Conservation (phyloP, 2,329 filamentous ascomycete genomes). For the Cladobotryum protrusum region DNA sequence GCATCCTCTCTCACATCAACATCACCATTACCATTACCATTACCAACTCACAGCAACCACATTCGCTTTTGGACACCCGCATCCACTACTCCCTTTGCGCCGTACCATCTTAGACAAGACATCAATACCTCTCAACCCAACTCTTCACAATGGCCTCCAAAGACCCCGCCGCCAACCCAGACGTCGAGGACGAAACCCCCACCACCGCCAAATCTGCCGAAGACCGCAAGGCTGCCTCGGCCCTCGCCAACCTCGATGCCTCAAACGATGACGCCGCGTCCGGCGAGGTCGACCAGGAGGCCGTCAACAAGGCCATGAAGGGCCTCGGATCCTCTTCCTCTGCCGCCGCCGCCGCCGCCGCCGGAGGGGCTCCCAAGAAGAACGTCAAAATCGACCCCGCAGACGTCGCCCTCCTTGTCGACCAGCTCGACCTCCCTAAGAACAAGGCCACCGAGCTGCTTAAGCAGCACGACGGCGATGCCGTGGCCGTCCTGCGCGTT, state of each 20-base stretch:
- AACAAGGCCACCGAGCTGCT: conserved; percentile 68
- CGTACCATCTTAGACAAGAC: no score
- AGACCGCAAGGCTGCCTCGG: conserved; percentile 70
- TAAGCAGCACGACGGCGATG: conserved; percentile 64
- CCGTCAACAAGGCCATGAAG: conserved; percentile 66
- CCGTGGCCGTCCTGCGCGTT: conserved; percentile 58
- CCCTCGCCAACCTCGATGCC: conserved; percentile 63
- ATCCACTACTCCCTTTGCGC: no score
- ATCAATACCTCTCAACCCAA: no score
- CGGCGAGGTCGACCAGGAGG: conserved; percentile 61
- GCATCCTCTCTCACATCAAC: no score
- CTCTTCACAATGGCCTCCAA: conserved; percentile 3
- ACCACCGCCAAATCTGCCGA: conserved; percentile 59
- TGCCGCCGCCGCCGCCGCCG: conserved; percentile 22
- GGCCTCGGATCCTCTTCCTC: conserved; percentile 35
- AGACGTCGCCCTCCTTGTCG: conserved; percentile 64
- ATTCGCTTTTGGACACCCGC: no score
- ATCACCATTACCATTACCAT: no score
- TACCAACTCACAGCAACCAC: no score
- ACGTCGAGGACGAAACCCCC: conserved; percentile 49
- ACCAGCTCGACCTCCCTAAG: conserved; percentile 67
- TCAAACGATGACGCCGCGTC: conserved; percentile 38
- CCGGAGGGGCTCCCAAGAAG: conserved; percentile 37
- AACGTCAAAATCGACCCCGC: conserved; percentile 68
- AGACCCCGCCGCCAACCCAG: conserved; percentile 47